Base-by-base conservation (phyloP, 345 rosid species). In the Brassica carinata region DNA sequence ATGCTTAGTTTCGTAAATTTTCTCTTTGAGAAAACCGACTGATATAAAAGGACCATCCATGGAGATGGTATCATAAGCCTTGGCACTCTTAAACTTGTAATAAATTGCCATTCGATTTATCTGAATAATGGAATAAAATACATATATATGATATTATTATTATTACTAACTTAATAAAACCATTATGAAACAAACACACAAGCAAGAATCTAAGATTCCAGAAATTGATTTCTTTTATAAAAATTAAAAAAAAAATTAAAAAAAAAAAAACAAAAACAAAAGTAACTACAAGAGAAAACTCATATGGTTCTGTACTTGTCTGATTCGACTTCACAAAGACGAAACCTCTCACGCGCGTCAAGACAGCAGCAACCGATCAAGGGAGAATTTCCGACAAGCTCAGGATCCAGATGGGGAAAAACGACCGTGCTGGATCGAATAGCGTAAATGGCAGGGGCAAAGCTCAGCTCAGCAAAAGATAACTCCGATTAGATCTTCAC, bases 81-180 rank as follows among this genome's bases (percentile, higher is more conserved):
- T 90, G 69, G 99, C 99, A 89, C 99, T 96, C 94, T 96, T 93
- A 87, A 93, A 96, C 86, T 96, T 96, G 90, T 93, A 96, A 90
- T 93, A 92, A 48, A 96, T 97, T 81, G 99, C 95, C 99, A 96
- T 96, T 81, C 2, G 72, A 76, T 64, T 76, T 57, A 76, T 81
- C 84, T 81, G 84, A 81, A 53, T 81, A 68, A 71, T 40, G 69
- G 58, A 53, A 53, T 53, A n/a, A 53, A 72, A 51, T 58, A 61
- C 18, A 77, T 71, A 72, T 48, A 75, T 74, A 30, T 43, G 66
- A 62, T 51, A 77, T 63, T 76, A 73, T 61, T 48, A 48, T 15
- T 61, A 61, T n/a, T 53, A 48, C 68, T 73, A 68, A 62, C 29
- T 61, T 69, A 34, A 15, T 55, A 7, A 63, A 30, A 48, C 7